A percentile compares a stretch with the other conserved stretches of the same genome.
phyloP scores from a whole-genome alignment of 2,329 filamentous ascomycete species.

The Ophiosphaerella herpotricha region DNA sequence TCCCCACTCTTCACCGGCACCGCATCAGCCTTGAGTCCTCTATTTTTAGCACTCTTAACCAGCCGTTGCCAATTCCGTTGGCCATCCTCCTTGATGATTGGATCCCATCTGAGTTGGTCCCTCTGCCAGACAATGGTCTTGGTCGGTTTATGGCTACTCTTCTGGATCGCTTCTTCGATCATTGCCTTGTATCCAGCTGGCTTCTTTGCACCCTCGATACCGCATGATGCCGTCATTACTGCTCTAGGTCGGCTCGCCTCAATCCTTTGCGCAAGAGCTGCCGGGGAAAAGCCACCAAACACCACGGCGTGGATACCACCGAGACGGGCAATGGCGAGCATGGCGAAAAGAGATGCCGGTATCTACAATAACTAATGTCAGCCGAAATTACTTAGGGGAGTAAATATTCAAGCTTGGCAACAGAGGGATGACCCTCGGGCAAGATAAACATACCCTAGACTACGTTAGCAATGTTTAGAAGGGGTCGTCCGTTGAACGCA shows the following conservation, averaged over 20 bases:
- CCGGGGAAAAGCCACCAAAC: constrained; percentile 86
- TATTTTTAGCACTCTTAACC: constrained; percentile 69
- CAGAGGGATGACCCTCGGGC: too few relatives aligned
- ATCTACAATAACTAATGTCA: constrained; percentile 50
- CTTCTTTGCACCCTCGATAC: constrained; percentile 84
- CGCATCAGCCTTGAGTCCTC: constrained; percentile 71
- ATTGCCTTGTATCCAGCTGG: constrained; percentile 75
- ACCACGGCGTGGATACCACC: constrained; percentile 91
- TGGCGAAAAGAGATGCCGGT: constrained; percentile 82
- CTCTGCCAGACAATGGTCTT: constrained; percentile 84
- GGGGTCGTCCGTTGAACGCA: too few relatives aligned
- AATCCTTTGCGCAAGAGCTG: constrained; percentile 83
- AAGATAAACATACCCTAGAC: too few relatives aligned
- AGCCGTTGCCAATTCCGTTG: constrained; percentile 81
- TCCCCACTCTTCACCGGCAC: constrained; percentile 80
- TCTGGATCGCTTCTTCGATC: constrained; percentile 71
- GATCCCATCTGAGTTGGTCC: constrained; percentile 74
- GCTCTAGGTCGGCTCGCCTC: constrained; percentile 76
- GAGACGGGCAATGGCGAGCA: constrained; percentile 78
- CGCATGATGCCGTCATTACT: constrained; percentile 88
- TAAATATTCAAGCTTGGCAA: too few relatives aligned
- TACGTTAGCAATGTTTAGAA: too few relatives aligned
- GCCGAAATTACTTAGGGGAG: too few relatives aligned
- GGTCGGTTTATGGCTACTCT: constrained; percentile 71
- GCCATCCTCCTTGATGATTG: constrained; percentile 66